These are phyloP conservation scores for Ophiobolus disseminans DNA, from an alignment of 2,329 filamentous ascomycete genomes.

Conservation along the genomic window DNA sequence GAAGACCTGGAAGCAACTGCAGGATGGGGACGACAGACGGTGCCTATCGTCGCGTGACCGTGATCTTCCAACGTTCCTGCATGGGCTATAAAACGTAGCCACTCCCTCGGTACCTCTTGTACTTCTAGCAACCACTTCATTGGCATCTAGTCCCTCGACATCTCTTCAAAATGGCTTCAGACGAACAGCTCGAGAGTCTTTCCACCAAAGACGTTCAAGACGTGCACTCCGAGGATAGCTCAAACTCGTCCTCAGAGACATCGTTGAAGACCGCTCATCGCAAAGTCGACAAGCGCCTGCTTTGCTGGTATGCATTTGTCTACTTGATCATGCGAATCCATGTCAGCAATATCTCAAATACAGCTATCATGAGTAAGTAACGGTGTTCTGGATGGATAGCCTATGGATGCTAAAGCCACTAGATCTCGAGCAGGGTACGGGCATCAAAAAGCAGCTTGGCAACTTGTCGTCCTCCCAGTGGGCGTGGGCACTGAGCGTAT, in stretches of 20 bases:
- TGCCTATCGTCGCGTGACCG: no score
- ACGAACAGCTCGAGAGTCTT: conserved; percentile 8
- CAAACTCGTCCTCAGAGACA: conserved; percentile 5
- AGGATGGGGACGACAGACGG: background rate
- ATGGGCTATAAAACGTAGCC: background rate
- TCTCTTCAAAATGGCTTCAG: conserved; percentile 8
- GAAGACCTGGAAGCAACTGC: background rate
- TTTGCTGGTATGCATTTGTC: conserved; percentile 44
- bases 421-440: no score
- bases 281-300: conserved; percentile 42
- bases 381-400: no score
- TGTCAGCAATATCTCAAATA: conserved; percentile 43
- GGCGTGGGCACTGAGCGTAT: conserved; percentile 43
- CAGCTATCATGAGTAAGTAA: conserved; percentile 38
- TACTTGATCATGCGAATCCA: conserved; percentile 42
- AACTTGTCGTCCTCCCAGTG: conserved; percentile 39
- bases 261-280: conserved; percentile 27
- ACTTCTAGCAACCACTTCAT: background rate
- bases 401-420: no score
- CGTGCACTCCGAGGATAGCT: conserved; percentile 16
- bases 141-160: background rate
- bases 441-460: conserved; percentile 43
- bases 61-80: no score
- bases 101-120: background rate
- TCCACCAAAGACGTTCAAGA: conserved; percentile 11